Evolutionary conservation across 2,329 filamentous ascomycete genomes (phyloP), one percentile per base, ranked within the genome.

Genomic region (Monosporascus sp.): DNA sequence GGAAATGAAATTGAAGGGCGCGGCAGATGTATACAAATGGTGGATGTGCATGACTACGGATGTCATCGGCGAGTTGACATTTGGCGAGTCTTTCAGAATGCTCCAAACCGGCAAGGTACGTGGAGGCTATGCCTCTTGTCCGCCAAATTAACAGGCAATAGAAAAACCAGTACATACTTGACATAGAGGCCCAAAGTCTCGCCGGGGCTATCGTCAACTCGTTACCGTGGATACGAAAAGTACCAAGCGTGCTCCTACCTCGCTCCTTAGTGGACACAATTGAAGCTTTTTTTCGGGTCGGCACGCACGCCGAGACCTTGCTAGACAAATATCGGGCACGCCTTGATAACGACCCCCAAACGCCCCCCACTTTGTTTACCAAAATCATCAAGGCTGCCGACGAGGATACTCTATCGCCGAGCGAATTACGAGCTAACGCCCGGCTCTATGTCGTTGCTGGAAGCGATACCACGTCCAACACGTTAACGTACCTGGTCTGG

Each of bases 31-130:
- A 0, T 70, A 72, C 53, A 80, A 80, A 52, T 83, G 79, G 79
- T 78, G 71, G 67, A 62, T 74, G 6, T 80, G 79, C 50, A 74
- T 81, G 70, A 65, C 78, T 0, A 80, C 78, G 0, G 81, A 84
- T 58, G 65, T 80, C 1, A 78, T 82, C 48, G 77, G 73, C 0
- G 72, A 81, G 49, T 62, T 84, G 6, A 74, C 68, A 1, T 83
- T 84, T 61, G 80, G 80, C 0, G 73, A 81, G n/a, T 77, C 77
- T 1, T 82, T 83, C 53, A 63, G 66, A 0, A 76, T 77, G 67
- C 62, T 84, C 4, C 78, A 83, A 51, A 61, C 63, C 4, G 77
- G 77, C 17, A 63, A 76, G 65, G 78, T 80, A 59, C 54, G 65
- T 53, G n/a, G 14, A 45, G 35, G 5, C 41, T 18, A 6, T n/a